Evolutionary conservation across 2,329 filamentous ascomycete genomes (phyloP).

Genomic region (Zopfia rhizophila): DNA sequence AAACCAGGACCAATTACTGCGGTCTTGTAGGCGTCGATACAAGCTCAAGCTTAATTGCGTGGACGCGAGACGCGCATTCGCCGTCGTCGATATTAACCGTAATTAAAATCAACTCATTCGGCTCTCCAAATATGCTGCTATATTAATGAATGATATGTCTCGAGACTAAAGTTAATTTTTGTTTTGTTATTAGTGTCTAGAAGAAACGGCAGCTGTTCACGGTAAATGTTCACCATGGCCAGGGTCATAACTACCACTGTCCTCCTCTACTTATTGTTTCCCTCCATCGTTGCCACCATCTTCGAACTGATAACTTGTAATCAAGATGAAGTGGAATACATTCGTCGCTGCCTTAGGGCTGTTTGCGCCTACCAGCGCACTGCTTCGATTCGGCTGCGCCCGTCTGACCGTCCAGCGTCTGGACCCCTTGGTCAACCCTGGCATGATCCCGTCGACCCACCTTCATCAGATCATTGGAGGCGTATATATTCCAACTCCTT

Average conservation of each 20-base stretch:
- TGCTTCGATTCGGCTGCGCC: slow-evolving; percentile 40
- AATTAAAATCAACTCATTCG: slow-evolving; percentile 15
- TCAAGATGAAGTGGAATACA: slow-evolving; percentile 32
- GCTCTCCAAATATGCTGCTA: slow-evolving; percentile 9
- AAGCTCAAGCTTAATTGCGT: slow-evolving; percentile 4
- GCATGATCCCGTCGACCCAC: slow-evolving; percentile 48
- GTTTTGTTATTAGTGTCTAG: slow-evolving; percentile 6
- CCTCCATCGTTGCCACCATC: slow-evolving; percentile 6
- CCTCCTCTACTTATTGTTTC: background rate
- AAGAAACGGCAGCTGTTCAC: slow-evolving; percentile 12
- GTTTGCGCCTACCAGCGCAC: slow-evolving; percentile 28
- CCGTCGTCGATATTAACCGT: slow-evolving; percentile 6
- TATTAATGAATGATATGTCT: slow-evolving; percentile 12
- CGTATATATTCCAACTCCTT: slow-evolving; percentile 21
- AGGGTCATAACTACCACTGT: slow-evolving; percentile 14
- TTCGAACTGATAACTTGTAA: slow-evolving; percentile 1
- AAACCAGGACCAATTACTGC: slow-evolving; percentile 2
- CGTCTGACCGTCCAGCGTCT: slow-evolving; percentile 39
- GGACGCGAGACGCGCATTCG: slow-evolving; percentile 14
- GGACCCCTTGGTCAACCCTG: slow-evolving; percentile 49
- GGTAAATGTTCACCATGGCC: background rate
- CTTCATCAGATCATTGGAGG: slow-evolving; percentile 57
- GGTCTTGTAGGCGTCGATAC: slow-evolving; percentile 4
- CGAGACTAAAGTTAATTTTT: slow-evolving; percentile 1
- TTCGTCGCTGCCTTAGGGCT: slow-evolving; percentile 32